phyloP scores from a whole-genome alignment of 768 basidiomycete genomes.

The Cantharellus cinnabarinus region DNA sequence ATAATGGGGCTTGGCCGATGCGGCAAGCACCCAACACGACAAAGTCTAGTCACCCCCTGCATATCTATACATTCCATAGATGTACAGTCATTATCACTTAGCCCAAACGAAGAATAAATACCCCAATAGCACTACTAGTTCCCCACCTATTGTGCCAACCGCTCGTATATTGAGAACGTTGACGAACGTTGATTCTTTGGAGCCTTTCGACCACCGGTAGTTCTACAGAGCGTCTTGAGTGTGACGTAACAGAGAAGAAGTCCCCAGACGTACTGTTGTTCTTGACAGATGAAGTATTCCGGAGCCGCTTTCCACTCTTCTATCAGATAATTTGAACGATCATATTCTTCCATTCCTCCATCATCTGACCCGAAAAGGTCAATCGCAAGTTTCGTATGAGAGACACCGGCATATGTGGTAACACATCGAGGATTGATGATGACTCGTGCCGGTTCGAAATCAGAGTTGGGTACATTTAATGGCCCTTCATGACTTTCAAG shows the following conservation, averaged over 20 bases:
- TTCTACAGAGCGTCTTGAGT: background rate
- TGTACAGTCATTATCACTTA: too few relatives aligned
- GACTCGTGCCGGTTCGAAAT: constrained; percentile 75
- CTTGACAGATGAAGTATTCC: constrained; percentile 95
- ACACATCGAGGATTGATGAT: constrained; percentile 91
- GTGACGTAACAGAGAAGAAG: background rate
- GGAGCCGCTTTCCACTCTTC: constrained; percentile 96
- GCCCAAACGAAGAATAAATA: background rate
- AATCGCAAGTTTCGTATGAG: constrained; percentile 84
- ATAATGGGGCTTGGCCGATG: too few relatives aligned
- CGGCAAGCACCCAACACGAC: too few relatives aligned
- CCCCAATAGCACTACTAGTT: background rate
- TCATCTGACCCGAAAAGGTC: constrained; percentile 65
- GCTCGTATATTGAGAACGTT: background rate
- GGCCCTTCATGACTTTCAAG: background rate
- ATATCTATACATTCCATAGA: too few relatives aligned
- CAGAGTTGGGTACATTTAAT: constrained; percentile 48
- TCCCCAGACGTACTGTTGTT: constrained; percentile 41
- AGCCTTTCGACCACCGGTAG: background rate
- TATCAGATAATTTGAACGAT: constrained; percentile 53
- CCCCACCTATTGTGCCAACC: background rate
- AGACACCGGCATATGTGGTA: constrained; percentile 94
- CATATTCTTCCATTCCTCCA: constrained; percentile 22
- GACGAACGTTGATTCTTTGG: constrained; percentile 1
- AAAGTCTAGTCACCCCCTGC: too few relatives aligned